Conservation (phyloP, 768 basidiomycete species). For the Termitomyces titanicus region DNA sequence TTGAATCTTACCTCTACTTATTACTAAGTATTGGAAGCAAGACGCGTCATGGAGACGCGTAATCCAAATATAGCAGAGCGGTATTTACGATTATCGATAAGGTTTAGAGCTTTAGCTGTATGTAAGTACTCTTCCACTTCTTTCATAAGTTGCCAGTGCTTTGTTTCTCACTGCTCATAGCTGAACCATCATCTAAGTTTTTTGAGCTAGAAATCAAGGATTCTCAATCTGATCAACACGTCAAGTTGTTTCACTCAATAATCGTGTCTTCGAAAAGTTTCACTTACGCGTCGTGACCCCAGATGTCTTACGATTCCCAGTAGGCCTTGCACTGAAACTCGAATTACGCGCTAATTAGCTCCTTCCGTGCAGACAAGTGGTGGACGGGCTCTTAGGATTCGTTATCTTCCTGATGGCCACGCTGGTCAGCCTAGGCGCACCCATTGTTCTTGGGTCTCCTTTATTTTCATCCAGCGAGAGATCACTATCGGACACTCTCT, state of each 20-base stretch:
- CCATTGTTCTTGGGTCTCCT: not conserved
- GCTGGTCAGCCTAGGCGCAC: not conserved
- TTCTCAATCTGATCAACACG: no score
- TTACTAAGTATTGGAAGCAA: no score
- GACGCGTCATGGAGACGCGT: no score
- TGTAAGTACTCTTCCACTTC: not conserved
- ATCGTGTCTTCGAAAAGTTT: not conserved
- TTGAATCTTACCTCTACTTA: no score
- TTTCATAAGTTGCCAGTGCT: not conserved
- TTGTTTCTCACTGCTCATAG: not conserved
- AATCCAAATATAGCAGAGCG: no score
- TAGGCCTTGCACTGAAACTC: not conserved
- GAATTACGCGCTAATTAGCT: not conserved
- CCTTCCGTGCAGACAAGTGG: not conserved
- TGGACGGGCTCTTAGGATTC: not conserved
- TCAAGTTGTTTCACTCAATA: not conserved
- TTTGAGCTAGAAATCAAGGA: not conserved
- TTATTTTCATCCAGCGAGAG: not conserved
- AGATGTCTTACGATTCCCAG: slow-evolving; percentile 1
- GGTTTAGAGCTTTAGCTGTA: not conserved
- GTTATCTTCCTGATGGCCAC: not conserved
- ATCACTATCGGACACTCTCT: not conserved
- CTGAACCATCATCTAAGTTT: not conserved
- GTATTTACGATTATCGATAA: not conserved
- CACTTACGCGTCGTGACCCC: not conserved